phyloP scores from a whole-genome alignment of 2,329 filamentous ascomycete species.

The Lizonia empirigonia region DNA sequence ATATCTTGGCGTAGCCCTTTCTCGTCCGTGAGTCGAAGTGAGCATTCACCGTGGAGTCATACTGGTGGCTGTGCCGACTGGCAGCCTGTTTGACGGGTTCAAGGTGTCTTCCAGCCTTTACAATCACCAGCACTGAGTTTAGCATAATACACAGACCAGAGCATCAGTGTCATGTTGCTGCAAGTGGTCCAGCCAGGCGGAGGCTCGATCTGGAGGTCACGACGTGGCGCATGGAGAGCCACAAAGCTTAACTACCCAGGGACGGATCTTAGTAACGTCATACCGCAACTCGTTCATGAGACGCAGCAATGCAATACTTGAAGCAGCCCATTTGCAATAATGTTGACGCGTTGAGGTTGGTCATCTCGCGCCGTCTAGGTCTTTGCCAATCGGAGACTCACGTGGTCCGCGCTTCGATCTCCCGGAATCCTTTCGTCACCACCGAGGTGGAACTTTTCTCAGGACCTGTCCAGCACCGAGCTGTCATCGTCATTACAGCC shows the following conservation, averaged over 20 bases:
- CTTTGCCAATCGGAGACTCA: constrained; percentile 21
- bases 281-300: background rate
- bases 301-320: background rate
- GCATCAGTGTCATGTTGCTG: background rate
- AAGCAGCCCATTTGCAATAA: constrained; percentile 3
- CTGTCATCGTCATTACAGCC: constrained; percentile 18
- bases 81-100: no score
- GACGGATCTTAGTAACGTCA: constrained; percentile 17
- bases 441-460: constrained; percentile 38
- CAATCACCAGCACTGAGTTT: no score
- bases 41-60: constrained; percentile 17
- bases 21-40: constrained; percentile 25
- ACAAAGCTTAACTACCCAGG: constrained; percentile 10
- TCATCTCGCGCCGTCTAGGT: constrained; percentile 11
- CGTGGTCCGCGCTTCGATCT: constrained; percentile 28
- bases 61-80: constrained; percentile 22
- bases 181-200: no score
- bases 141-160: background rate
- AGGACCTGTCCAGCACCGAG: constrained; percentile 20
- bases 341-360: constrained; percentile 18
- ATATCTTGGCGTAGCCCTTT: background rate
- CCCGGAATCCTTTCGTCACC: constrained; percentile 33
- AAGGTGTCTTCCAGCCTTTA: no score
- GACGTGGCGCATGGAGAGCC: constrained; percentile 8
- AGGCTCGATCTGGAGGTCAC: background rate